Percentiles rank a stretch among this genome's conserved stretches.
Evolutionary conservation across 2,329 filamentous ascomycete species (phyloP).

Genomic region (Didymellaceae sp.): DNA sequence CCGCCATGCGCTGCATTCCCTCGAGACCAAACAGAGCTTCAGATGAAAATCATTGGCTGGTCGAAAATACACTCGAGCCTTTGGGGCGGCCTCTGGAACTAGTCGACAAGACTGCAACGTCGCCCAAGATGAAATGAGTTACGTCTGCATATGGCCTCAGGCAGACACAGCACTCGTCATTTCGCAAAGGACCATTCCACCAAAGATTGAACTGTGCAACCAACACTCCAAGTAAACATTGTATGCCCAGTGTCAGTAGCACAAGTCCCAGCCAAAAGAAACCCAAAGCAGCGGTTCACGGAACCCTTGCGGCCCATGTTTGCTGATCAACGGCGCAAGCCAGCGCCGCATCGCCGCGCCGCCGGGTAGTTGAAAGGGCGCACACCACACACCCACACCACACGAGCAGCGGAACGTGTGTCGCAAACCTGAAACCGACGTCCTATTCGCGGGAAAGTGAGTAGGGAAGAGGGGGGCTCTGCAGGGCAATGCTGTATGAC

Average conservation of each 20-base stretch:
- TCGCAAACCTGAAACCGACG: slow-evolving; percentile 24
- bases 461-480: slow-evolving; percentile 13
- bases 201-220: slow-evolving; percentile 25
- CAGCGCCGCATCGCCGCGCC: slow-evolving; percentile 23
- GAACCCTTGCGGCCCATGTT: slow-evolving; percentile 4
- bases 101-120: slow-evolving; percentile 37
- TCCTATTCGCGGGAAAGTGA: slow-evolving; percentile 29
- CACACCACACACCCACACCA: slow-evolving; percentile 19
- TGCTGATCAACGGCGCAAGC: slow-evolving; percentile 35
- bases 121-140: slow-evolving; percentile 19
- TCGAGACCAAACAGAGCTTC: too few species aligned
- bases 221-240: slow-evolving; percentile 28
- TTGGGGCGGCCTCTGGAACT: slow-evolving; percentile 23
- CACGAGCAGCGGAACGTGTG: slow-evolving; percentile 24
- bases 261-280: slow-evolving; percentile 6
- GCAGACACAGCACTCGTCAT: slow-evolving; percentile 22
- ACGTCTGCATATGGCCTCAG: slow-evolving; percentile 20
- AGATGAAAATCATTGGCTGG: slow-evolving; percentile 7
- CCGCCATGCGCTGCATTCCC: slow-evolving; percentile 37
- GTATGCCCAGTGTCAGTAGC: slow-evolving; percentile 8
- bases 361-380: slow-evolving; percentile 17
- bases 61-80: slow-evolving; percentile 21
- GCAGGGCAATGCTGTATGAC: slow-evolving; percentile 40
- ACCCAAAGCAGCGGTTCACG: slow-evolving; percentile 16
- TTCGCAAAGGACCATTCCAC: slow-evolving; percentile 14